phyloP scores from a whole-genome alignment of 257 asterid genomes.

The Lavandula angustifolia region DNA sequence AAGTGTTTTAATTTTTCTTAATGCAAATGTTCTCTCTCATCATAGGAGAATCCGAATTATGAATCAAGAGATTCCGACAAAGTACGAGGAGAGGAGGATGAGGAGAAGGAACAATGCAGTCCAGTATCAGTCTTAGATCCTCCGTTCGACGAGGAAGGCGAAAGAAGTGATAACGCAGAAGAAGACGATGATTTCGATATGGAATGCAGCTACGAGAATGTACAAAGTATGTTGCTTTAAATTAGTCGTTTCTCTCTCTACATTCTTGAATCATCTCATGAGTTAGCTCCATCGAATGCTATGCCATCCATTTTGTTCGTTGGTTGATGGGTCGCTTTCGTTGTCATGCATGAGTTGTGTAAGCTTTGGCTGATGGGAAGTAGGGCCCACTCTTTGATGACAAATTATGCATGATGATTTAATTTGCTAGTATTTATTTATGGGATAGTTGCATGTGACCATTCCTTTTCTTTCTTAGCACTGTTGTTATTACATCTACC shows the following conservation, averaged over 20 bases:
- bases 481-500: slow-evolving; percentile 27
- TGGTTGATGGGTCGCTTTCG: slow-evolving; percentile 46
- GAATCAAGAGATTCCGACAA: slow-evolving; percentile 29
- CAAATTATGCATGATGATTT: slow-evolving; percentile 5
- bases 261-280: too few species aligned
- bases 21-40: not conserved
- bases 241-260: not conserved
- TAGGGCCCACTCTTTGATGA: not conserved
- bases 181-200: slow-evolving; percentile 50
- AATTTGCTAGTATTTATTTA: slow-evolving; percentile 10
- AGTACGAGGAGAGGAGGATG: slow-evolving; percentile 39
- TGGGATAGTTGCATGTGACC: slow-evolving; percentile 9
- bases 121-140: slow-evolving; percentile 78
- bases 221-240: slow-evolving; percentile 64
- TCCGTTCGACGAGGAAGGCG: slow-evolving; percentile 67
- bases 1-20: not conserved
- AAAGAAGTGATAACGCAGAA: slow-evolving; percentile 31
- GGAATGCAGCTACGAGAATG: slow-evolving; percentile 66
- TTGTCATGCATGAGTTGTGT: not conserved
- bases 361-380: not conserved
- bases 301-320: slow-evolving; percentile 23
- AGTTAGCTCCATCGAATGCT: not conserved
- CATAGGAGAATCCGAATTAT: slow-evolving; percentile 40
- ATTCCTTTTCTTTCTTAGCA: slow-evolving; percentile 21
- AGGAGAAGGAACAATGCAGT: slow-evolving; percentile 76